Base-by-base conservation (phyloP, 2,329 filamentous ascomycete species). In the Pseudogymnoascus sp. region DNA sequence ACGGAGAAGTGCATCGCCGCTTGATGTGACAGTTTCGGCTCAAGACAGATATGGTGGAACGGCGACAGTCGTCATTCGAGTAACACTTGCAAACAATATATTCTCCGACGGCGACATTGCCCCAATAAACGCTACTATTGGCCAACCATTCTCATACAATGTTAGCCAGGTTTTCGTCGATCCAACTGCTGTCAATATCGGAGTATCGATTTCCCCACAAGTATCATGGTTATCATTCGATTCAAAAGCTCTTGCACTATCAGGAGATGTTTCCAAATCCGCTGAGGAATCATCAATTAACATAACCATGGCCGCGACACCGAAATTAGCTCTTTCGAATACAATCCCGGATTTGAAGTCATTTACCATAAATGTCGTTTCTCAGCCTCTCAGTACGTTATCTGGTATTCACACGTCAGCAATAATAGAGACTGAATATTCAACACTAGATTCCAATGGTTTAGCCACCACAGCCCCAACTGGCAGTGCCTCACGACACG, bases 21-120 rank as follows among this genome's bases (percentile, higher is more conserved):
- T 82, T 28, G 88, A 88, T 68, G 81, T 93, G 41, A 84, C 80
- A 0, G 77, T 92, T 45, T 78, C 78, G 4, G 83, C 86, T 1
- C 77, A 76, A 6, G 88, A 91, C 70, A 77, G 76, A n/a, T 85
- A 81, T 66, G 80, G 80, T 5, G 83, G 90, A 71, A 76, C 75
- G 4, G 81, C 89, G 6, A 84, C 81, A 60, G 77, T 85, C 13
- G 83, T 83, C 0, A 72, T 90, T 37, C 71, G 65, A 64, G 43
- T 78, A 64, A 63, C 73, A 8, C 31, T 71, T 25, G 28, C 39
- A 31, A 64, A 60, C 6, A 36, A 64, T 1, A 65, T 72, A 13
- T 72, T 74, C 60, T 23, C 11, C 23, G 37, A 43, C 25, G 63
- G 62, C 34, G 57, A 31, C 6, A 51, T 72, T 11, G 13, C 21